Base-by-base conservation (phyloP, 2,329 filamentous ascomycete species). In the Aspergillus floridensis region DNA sequence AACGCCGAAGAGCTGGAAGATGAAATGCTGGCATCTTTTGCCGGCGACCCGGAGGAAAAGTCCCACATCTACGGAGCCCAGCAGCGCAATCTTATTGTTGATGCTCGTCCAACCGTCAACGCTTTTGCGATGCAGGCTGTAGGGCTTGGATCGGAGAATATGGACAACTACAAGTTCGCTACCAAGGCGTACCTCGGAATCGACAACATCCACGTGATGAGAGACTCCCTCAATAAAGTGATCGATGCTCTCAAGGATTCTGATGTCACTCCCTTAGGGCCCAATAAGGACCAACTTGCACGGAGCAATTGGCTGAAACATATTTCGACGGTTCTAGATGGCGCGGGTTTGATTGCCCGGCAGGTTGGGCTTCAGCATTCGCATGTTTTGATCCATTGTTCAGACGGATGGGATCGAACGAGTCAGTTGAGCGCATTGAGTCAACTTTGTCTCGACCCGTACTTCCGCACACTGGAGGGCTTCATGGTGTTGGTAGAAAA, bases 171-270 rank as follows among this genome's bases (percentile, higher is more conserved):
- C 79, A 91, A 89, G 62, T 93, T 93, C 69, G 92, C 92, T 16
- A 89, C 88, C 60, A 96, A 97, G 76, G 89, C 89, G 31, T 99
- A 96, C 72, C 84, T 99, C 58, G 95, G 91, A 63, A 99, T 99
- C 70, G 93, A 96, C 74, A 99, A 99, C 73, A 98, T 99, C 61
- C 95, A 99, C 71, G 92, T 97, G 63, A 99, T 99, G 95, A 86
- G 95, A 59, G 89, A 90, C 62, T 98, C 93, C 1, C 81, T 99
- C 35, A 88, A 89, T 67, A 93, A 89, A 66, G 90, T 99, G 21
- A 82, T 97, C 56, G 93, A 96, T 63, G 89, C 92, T 3, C 80
- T 99, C 70, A 97, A 96, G 72, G 93, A 98, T 67, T 91, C 92
- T 2, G 95, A 99, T 73, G 84, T 97, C 29, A 90, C 91, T 0